Evolutionary conservation across 768 basidiomycete genomes (phyloP), one percentile per base, ranked within the genome.

Genomic region (Calocybe indica): DNA sequence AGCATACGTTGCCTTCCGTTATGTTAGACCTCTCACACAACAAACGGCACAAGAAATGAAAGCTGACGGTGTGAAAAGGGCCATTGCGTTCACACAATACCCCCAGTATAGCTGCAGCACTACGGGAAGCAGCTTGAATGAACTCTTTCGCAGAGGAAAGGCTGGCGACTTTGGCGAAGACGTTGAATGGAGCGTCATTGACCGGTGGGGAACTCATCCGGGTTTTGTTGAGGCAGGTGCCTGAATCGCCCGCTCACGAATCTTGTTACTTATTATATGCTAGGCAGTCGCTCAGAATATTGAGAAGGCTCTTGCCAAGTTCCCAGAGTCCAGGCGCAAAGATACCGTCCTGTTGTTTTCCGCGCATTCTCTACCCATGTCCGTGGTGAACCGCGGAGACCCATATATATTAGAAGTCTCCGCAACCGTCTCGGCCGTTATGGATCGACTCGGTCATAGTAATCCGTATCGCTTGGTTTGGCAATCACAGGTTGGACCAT

Each of bases 91-190:
- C 70, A 91, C 91, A 3, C 96, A 99, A 66, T 99, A 99, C 64
- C 96, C 96, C 1, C 96, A 99, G 65, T 99, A 99, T 66, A 90
- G 87, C 59, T 99, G 96, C 66, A 94, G 91, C 52, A 99, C 96
- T 8, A 98, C 96, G 0, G 96, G 96, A 43, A 96, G 93, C 69
- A 94, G 91, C 63, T 62, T 99, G 60, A 99, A 98, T 59, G 96
- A 99, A 63, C 68, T 99, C 28, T 94, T 79, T 58, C 71, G 86
- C 62, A 70, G 66, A 57, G 79, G 80, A 44, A 79, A 74, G 57
- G 68, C 71, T 34, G 85, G 83, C 29, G 83, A 79, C 45, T 67
- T 74, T 54, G 85, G 76, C 43, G 72, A 73, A 41, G 71, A 68
- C 55, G 76, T 99, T 15, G 79, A 92, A 58, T 99, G 96, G 96